Conservation (phyloP, 164 flowering plant genomes). For the Tetracentron sinense region DNA sequence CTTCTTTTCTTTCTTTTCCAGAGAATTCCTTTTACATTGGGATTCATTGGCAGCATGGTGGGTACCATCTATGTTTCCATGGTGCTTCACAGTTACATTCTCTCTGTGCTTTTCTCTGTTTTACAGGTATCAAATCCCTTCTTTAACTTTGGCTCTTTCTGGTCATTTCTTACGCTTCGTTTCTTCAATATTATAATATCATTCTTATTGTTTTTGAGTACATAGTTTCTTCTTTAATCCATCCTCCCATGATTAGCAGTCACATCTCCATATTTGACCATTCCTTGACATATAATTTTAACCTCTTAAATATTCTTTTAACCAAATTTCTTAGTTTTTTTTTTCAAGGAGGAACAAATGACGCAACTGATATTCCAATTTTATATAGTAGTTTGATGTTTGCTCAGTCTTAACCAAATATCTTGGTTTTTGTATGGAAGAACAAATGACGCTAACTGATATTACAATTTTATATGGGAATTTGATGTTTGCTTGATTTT, state of each 20-base stretch:
- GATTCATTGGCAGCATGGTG: slow-evolving; percentile 75
- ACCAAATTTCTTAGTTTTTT: no score
- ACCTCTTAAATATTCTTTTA: no score
- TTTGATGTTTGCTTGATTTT: slow-evolving; percentile 2
- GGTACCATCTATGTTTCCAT: slow-evolving; percentile 94
- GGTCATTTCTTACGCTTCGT: not conserved
- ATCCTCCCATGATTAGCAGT: not conserved
- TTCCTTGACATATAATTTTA: no score
- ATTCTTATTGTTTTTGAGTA: not conserved
- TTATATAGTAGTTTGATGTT: no score
- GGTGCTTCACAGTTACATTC: slow-evolving; percentile 90
- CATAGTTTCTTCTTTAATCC: not conserved
- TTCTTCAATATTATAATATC: not conserved
- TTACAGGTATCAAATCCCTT: slow-evolving; percentile 56
- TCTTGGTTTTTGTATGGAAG: no score
- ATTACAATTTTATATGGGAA: not conserved
- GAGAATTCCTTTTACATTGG: slow-evolving; percentile 91
- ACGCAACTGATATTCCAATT: no score
- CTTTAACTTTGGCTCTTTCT: not conserved
- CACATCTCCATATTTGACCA: no score
- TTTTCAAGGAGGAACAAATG: no score
- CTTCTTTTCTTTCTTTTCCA: slow-evolving; percentile 22
- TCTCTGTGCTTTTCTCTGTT: slow-evolving; percentile 82
- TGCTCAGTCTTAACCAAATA: no score
- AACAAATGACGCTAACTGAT: no score